phyloP scores from a whole-genome alignment of 805 yeast genomes.

The Wickerhamomyces subpelliculosus region DNA sequence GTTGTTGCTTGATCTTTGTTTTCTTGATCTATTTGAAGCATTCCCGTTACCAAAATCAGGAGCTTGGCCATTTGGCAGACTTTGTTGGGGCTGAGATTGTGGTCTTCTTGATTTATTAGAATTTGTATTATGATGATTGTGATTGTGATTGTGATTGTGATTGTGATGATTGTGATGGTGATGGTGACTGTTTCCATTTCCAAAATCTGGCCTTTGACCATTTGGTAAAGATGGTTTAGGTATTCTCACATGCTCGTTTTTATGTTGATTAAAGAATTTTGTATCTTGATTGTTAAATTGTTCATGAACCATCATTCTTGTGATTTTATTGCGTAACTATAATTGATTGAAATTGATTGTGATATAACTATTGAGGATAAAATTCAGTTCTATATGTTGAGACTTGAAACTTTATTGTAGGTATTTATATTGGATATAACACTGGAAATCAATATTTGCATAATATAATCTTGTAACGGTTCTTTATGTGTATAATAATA shows the following conservation, averaged over 20 bases:
- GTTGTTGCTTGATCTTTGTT: neutral
- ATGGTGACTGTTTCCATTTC: constrained; percentile 1
- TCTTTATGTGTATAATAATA: too few relatives aligned
- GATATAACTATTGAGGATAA: neutral
- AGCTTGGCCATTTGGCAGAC: too few relatives aligned
- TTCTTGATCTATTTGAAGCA: neutral
- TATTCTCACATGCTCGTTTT: neutral
- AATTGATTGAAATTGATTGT: too few relatives aligned
- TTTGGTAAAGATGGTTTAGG: constrained; percentile 11
- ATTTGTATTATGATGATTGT: too few relatives aligned
- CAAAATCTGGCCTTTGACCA: constrained; percentile 15
- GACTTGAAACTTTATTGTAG: too few relatives aligned
- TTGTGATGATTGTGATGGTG: constrained; percentile 1
- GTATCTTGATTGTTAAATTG: constrained; percentile 3
- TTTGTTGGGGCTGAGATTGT: too few relatives aligned
- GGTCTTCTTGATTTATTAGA: too few relatives aligned
- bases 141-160: neutral
- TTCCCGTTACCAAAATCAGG: too few relatives aligned
- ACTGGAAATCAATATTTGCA: too few relatives aligned
- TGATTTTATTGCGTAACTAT: neutral
- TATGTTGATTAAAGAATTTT: constrained; percentile 5
- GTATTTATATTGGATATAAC: too few relatives aligned
- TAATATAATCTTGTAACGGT: too few relatives aligned
- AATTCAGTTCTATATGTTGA: too few relatives aligned
- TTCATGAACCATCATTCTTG: neutral